These are phyloP conservation scores for Aschersonia sp. DNA, from an alignment of 2,329 filamentous ascomycete genomes.

Conservation along the genomic window DNA sequence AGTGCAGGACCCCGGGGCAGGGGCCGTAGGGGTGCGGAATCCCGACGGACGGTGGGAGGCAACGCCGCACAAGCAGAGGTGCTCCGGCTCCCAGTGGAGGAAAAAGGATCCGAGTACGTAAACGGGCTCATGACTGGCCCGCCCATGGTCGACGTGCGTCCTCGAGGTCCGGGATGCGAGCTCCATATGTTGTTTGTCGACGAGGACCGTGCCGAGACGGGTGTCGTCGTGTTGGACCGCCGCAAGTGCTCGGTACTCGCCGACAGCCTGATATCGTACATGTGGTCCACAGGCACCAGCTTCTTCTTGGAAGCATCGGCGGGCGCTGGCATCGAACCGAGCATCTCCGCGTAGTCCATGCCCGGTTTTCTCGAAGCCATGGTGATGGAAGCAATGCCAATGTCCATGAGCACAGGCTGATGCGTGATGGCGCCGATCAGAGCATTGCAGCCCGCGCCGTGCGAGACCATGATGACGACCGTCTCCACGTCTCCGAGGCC, in stretches of 20 bases:
- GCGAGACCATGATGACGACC: constrained; percentile 77
- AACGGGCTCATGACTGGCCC: constrained; percentile 18
- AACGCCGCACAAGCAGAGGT: constrained; percentile 26
- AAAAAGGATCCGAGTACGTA: constrained; percentile 25
- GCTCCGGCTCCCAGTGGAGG: constrained; percentile 25
- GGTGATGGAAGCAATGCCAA: constrained; percentile 79
- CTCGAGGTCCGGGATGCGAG: constrained; percentile 13
- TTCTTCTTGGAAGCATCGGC: constrained; percentile 9
- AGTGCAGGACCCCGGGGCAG: constrained; percentile 7
- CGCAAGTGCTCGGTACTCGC: constrained; percentile 63
- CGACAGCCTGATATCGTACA: constrained; percentile 62
- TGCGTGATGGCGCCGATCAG: constrained; percentile 84
- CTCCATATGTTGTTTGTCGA: constrained; percentile 18
- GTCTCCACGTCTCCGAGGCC: constrained; percentile 45
- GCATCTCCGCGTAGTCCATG: constrained; percentile 21
- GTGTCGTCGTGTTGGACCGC: constrained; percentile 16
- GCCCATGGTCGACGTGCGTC: constrained; percentile 18
- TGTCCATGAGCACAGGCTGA: constrained; percentile 79
- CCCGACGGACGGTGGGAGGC: constrained; percentile 14
- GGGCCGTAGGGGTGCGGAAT: constrained; percentile 14
- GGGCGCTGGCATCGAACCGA: constrained; percentile 11
- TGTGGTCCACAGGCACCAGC: constrained; percentile 35
- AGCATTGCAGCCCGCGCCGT: constrained; percentile 92
- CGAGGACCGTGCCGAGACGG: constrained; percentile 16
- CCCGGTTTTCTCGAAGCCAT: constrained; percentile 57